Evolutionary conservation across 352 stramenopile species (phyloP), one percentile per base, ranked within the genome.

Genomic region (Peronospora farinosa): DNA sequence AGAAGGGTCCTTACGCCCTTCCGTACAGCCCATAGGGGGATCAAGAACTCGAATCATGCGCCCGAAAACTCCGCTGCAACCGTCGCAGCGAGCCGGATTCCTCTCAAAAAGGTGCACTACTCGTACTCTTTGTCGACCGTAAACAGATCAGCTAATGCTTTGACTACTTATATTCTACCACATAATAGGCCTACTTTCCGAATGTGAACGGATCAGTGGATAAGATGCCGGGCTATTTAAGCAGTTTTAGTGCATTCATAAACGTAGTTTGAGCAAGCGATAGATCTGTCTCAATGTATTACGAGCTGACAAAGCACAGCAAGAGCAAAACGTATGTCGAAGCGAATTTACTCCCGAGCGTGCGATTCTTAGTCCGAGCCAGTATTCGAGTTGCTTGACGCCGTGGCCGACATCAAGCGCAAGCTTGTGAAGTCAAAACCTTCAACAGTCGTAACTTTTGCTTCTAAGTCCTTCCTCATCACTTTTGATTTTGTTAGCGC

Each of bases 31-130:
- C 28, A 55, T 88, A 0, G 59, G 65, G 10, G 60, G 44, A 7
- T 43, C 62, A 40, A 70, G 74, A 54, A 72, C 67, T 45, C 72
- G 74, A 2, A 80, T 88, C 7, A 38, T 86, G 46, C 71, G 76
- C 39, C 79, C 76, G 12, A 90, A 88, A 50, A 90, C 76, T 2
- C 79, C 79, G n/a, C 25, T 86, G 3, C 76, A 88, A 51, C 47
- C 67, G 7, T 73, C 76, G 25, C 79, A 90, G 40, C 63, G 77
- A 39, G 65, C 64, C 33, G 64, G 72, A 37, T 85, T 86, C 39
- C 45, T 87, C 15, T 66, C 76, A 7, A 86, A 82, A 44, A 63
- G 78, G 78, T 89, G 65, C 3, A n/a, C 2, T 41, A 9, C 28
- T 36, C 17, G 6, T 38, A 36, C 23, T 41, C 16, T 27, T 42